Evolutionary conservation across 345 rosid genomes (phyloP), one percentile per base, ranked within the genome.

Genomic region (Adansonia digitata): DNA sequence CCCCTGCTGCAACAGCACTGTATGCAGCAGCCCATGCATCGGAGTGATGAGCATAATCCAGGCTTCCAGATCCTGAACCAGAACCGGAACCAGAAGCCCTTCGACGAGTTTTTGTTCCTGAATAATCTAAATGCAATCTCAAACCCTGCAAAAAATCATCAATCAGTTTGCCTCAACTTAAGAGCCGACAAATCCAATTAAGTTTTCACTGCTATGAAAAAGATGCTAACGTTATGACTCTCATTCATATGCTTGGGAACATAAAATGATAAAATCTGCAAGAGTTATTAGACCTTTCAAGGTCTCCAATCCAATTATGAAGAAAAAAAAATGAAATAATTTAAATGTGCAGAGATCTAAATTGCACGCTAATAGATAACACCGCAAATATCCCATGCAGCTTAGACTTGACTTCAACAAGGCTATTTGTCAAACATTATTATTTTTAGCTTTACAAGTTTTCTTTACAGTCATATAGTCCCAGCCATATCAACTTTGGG

Each of bases 11-110:
- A 51, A 89, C 93, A 7, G 91, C 85, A 61, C 97, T 86, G 79
- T 88, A 93, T 2, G 98, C 98, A 20, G 97, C 74, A 71, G 94
- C 90, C 98, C 99, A 92, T 13, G 98, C 97, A 76, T 90, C 97
- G 20, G 84, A 35, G 37, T 87, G n/a, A n/a, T 56, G 85, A 31
- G 78, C 94, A 59, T 88, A 88, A 55, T 88, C 97, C 77, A 84
- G 22, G 71, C 82, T 83, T 77, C 84, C n/a, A n/a, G n/a, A n/a
- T n/a, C n/a, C 93, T 53, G 34, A 31, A 31, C 34, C 34, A 1
- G 34, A 31, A 31, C 34, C 62, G 0, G 91, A 76, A 65, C 60
- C 79, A 45, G 84, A 43, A 56, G 88, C 88, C 75, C 75, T 82
- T 68, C 88, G 77, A 20, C 80, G 85, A 69, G 72, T 73, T 20